Evolutionary conservation across 108 stramenopile genomes (phyloP).

Genomic region (Pseudonitzschia multiseries): DNA sequence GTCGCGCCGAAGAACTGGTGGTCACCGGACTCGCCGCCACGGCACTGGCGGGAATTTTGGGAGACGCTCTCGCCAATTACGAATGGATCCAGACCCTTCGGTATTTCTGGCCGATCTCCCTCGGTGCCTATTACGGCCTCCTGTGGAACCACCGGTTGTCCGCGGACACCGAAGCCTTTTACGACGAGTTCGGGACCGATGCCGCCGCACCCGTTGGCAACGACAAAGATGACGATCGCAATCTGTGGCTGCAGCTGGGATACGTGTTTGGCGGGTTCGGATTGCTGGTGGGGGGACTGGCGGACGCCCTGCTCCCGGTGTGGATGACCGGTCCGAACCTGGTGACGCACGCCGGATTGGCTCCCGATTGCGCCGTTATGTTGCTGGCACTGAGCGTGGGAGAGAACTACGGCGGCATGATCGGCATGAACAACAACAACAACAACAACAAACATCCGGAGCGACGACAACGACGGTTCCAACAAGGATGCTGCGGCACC

Average conservation of each 20-base stretch:
- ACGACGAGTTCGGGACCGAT: neutral
- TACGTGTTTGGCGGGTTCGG: constrained; percentile 44
- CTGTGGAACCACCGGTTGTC: constrained; percentile 44
- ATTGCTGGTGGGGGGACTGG: constrained; percentile 50
- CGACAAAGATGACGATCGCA: neutral
- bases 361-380: constrained; percentile 29
- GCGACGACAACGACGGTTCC: neutral
- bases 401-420: neutral
- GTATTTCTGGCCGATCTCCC: constrained; percentile 35
- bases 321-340: constrained; percentile 38
- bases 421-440: neutral
- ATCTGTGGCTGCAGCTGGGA: neutral
- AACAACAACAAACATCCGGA: neutral
- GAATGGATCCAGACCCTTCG: constrained; percentile 36
- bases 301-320: constrained; percentile 43
- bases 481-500: neutral
- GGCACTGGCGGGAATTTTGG: constrained; percentile 7
- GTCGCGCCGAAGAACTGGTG: no score
- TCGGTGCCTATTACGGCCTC: constrained; percentile 63
- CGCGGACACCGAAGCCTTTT: neutral
- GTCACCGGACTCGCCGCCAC: neutral
- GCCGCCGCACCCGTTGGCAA: neutral
- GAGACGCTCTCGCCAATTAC: constrained; percentile 7
- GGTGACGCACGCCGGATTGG: constrained; percentile 35
- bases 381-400: constrained; percentile 5